Percentiles rank a stretch among this genome's conserved stretches.
Evolutionary conservation across 1,284 basidiomycete species (phyloP).

Genomic region (Meripilus lineatus): DNA sequence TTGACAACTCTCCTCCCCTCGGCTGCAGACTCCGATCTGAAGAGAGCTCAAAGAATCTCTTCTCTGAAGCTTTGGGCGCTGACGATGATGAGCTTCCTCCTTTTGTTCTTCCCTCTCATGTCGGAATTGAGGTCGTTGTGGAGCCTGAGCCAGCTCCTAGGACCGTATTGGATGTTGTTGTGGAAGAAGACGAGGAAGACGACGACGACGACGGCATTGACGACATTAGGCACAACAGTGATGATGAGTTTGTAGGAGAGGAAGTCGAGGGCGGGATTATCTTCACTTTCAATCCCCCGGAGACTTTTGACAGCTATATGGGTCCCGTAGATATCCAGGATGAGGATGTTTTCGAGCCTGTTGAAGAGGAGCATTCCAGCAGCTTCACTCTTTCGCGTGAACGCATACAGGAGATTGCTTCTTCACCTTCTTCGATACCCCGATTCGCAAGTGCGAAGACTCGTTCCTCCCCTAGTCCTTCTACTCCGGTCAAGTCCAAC

Average conservation of each 20-base stretch:
- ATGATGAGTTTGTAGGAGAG: conserved; percentile 41
- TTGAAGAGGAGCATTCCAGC: conserved; percentile 16
- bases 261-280: conserved; percentile 58
- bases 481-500: conserved; percentile 17
- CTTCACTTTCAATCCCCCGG: conserved; percentile 60
- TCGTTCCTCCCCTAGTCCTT: conserved; percentile 23
- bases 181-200: conserved; percentile 42
- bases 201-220: conserved; percentile 30
- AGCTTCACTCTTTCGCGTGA: no score
- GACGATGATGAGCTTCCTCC: conserved; percentile 42
- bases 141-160: conserved; percentile 8
- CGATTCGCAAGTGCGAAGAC: conserved; percentile 35
- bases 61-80: conserved; percentile 45
- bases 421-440: conserved; percentile 45
- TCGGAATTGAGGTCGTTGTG: conserved; percentile 42
- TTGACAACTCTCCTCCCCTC: conserved; percentile 43
- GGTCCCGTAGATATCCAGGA: conserved; percentile 13
- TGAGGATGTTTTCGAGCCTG: conserved; percentile 29
- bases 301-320: conserved; percentile 20
- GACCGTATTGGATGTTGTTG: conserved; percentile 33
- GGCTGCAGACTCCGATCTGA: conserved; percentile 27
- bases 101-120: conserved; percentile 46
- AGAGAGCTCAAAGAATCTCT: conserved; percentile 53
- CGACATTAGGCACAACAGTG: conserved; percentile 19
- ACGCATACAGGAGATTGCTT: conserved; percentile 29